These are phyloP conservation scores for Choanephora cucurbitarum DNA, from an alignment of 371 early-diverging fungal genomes.

Conservation along the genomic window DNA sequence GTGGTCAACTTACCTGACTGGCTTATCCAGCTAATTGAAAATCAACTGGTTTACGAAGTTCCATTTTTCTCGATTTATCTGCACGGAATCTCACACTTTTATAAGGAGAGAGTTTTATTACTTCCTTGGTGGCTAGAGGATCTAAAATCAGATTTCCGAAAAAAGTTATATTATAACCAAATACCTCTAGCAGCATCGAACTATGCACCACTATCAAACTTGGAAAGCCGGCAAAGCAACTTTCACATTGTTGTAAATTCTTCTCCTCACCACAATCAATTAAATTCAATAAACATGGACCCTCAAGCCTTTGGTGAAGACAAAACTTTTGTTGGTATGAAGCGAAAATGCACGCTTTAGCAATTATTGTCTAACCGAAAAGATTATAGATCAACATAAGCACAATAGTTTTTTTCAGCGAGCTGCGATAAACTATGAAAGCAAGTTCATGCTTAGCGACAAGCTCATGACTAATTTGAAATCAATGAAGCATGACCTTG, in stretches of 20 bases:
- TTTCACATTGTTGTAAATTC: no score
- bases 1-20: constrained; percentile 78
- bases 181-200: constrained; percentile 1
- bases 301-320: no score
- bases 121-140: constrained; percentile 95
- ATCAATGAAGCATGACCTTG: no score
- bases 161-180: constrained; percentile 14
- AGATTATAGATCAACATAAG: background rate
- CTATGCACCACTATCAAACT: constrained; percentile 5
- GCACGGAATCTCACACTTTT: constrained; percentile 88
- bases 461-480: no score
- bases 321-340: no score
- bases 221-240: background rate
- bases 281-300: no score
- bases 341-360: no score
- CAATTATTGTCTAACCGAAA: background rate
- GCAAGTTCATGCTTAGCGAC: no score
- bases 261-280: no score
- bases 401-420: background rate
- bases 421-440: background rate
- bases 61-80: constrained; percentile 97
- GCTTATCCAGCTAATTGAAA: constrained; percentile 83
- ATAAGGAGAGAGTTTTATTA: constrained; percentile 74
- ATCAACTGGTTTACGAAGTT: constrained; percentile 88
- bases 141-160: constrained; percentile 87